phyloP scores from a whole-genome alignment of 2,329 filamentous ascomycete species.

The Colletotrichum chrysophilum region DNA sequence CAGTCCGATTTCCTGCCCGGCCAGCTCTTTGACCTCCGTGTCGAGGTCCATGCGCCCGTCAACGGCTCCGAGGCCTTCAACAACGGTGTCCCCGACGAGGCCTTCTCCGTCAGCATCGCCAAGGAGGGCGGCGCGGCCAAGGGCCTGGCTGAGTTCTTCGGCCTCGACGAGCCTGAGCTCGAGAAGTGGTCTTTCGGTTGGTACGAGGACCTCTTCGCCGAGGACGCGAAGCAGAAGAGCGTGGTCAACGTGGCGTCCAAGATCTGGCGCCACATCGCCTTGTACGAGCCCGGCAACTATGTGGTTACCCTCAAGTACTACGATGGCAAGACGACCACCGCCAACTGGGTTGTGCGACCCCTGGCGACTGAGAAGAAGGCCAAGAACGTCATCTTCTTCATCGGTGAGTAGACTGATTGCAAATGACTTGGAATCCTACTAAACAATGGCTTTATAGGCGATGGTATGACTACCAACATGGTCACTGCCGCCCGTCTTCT shows the following conservation, averaged over 20 bases:
- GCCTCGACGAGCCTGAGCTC: slow-evolving; percentile 75
- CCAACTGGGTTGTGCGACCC: slow-evolving; percentile 79
- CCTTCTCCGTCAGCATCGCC: slow-evolving; percentile 76
- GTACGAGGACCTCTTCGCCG: slow-evolving; percentile 83
- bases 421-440: neutral
- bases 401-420: slow-evolving; percentile 54
- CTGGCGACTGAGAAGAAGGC: slow-evolving; percentile 73
- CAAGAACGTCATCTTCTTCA: slow-evolving; percentile 87
- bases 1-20: slow-evolving; percentile 82
- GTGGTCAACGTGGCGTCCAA: slow-evolving; percentile 83
- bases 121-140: slow-evolving; percentile 63
- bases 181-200: slow-evolving; percentile 86
- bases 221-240: slow-evolving; percentile 71
- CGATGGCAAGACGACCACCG: slow-evolving; percentile 71
- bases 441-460: slow-evolving; percentile 28
- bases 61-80: slow-evolving; percentile 83
- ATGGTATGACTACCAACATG: slow-evolving; percentile 78
- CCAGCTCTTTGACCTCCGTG: slow-evolving; percentile 82
- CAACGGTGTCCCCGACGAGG: slow-evolving; percentile 70
- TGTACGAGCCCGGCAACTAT: slow-evolving; percentile 83
- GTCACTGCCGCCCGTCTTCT: slow-evolving; percentile 80
- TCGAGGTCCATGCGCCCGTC: slow-evolving; percentile 81
- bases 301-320: slow-evolving; percentile 79
- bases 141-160: slow-evolving; percentile 70
- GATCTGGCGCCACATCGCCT: slow-evolving; percentile 75